Base-by-base conservation (phyloP, 2,329 filamentous ascomycete genomes). In the Fusarium miscanthi region DNA sequence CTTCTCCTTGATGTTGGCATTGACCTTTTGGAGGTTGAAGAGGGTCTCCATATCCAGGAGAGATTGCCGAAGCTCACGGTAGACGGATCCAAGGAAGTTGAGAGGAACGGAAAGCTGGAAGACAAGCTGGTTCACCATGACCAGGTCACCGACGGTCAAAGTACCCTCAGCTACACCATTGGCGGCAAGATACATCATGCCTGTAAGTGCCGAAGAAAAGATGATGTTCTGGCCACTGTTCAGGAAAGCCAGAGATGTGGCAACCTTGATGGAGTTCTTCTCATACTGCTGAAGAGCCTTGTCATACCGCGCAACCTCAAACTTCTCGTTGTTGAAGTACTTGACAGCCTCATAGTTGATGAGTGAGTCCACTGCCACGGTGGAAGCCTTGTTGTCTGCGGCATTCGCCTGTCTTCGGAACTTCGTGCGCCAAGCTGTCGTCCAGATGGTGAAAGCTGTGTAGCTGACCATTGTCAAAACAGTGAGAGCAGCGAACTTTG, bases 301-400 rank as follows among this genome's bases (percentile, higher is more conserved):
- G 82, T 98, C 95, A 81, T 99, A 99, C 45, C 96, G 90, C 37
- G 89, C 88, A 46, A 97, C 94, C 84, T 99, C 96, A 74, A 94
- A 98, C 74, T 93, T 94, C 80, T 99, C 97, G 78, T 99, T 99
- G 85, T 99, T 99, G 85, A 98, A 99, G 84, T 98, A 97, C 83
- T 99, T 99, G 79, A 99, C 96, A 19, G 97, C 95, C 82, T 99
- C 96, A 79, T 98, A 99, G 84, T 99, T 99, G 86, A 99, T 97
- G 56, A 99, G 85, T 2, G 95, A 97, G 83, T 99, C 96, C 3
- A 98, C 95, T 0, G 95, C 95, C 12, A 98, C 94, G 0, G 95
- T 98, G 2, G 95, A 97, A 1, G 94, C 96, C 80, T 91, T 94
- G 82, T 98, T 99, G 77, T 99, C 97, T 1, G 96, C 97, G 10